Conservation (phyloP, 768 basidiomycete genomes). For the Tulasnella sp. region DNA sequence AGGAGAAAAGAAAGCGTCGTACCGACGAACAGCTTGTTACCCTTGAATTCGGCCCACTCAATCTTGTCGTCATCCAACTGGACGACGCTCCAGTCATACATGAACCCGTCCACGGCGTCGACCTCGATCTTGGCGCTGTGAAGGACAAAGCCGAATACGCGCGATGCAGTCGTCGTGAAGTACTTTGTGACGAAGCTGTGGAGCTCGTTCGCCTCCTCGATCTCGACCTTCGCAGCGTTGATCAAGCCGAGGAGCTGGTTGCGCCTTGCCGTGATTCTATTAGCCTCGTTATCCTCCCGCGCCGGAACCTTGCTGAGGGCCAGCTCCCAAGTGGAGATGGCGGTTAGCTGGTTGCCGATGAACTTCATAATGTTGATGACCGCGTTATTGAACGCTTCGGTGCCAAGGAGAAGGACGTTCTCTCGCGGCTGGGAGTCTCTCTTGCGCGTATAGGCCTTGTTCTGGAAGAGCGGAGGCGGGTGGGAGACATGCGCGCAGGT, state of each 20-base stretch:
- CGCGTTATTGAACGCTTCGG: slow-evolving; percentile 20
- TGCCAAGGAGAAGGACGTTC: slow-evolving; percentile 27
- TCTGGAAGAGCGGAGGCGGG: slow-evolving; percentile 22
- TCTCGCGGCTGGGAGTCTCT: slow-evolving; percentile 21
- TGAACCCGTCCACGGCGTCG: not conserved
- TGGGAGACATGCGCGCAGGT: slow-evolving; percentile 29
- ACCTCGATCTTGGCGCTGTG: not conserved
- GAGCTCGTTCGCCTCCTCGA: slow-evolving; percentile 9
- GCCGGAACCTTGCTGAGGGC: slow-evolving; percentile 19
- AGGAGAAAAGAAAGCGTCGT: too few relatives aligned
- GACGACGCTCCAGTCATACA: not conserved
- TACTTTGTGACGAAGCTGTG: not conserved
- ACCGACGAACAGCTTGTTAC: not conserved
- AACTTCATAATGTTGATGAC: slow-evolving; percentile 22
- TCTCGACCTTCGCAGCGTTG: slow-evolving; percentile 17
- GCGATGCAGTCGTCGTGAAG: not conserved
- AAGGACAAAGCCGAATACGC: not conserved
- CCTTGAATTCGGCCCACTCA: not conserved
- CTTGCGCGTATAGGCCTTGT: slow-evolving; percentile 20
- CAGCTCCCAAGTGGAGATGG: slow-evolving; percentile 20
- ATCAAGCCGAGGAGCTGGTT: slow-evolving; percentile 20
- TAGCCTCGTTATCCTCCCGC: slow-evolving; percentile 17
- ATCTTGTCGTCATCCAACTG: not conserved
- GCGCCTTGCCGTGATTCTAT: slow-evolving; percentile 16
- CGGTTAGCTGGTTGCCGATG: slow-evolving; percentile 17